Percentiles rank a stretch among this genome's conserved stretches.
Evolutionary conservation across 441 rosid genomes (phyloP).

Genomic region (Jatropha podagrica): DNA sequence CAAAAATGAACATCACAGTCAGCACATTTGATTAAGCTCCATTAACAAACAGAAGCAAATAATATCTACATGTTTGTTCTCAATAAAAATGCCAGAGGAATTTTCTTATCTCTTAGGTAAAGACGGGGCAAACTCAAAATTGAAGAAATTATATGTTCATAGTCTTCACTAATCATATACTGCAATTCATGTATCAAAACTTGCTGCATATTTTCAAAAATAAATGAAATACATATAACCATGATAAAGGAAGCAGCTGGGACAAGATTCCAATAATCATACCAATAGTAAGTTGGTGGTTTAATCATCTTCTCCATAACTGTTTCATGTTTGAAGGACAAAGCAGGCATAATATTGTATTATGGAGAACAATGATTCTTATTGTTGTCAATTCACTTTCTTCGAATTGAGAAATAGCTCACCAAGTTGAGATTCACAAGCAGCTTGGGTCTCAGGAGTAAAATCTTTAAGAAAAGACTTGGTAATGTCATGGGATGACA

Average conservation of each 20-base stretch:
- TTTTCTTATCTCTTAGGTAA: neutral
- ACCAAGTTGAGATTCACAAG: constrained; percentile 72
- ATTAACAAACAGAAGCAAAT: neutral
- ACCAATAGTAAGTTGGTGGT: neutral
- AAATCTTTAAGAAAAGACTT: constrained; percentile 61
- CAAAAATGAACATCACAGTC: neutral
- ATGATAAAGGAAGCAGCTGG: neutral
- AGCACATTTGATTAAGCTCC: neutral
- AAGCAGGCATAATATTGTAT: neutral
- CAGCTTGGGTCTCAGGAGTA: constrained; percentile 50
- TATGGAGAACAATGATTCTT: neutral
- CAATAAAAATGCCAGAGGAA: neutral
- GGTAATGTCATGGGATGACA: constrained; percentile 47
- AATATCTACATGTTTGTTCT: too few species aligned
- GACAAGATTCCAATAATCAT: neutral
- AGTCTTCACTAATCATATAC: neutral
- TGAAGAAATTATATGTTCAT: neutral
- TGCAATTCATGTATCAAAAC: neutral
- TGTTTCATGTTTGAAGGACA: neutral
- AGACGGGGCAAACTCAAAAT: neutral
- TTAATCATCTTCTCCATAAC: neutral
- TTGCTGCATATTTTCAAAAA: neutral
- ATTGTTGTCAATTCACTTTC: constrained; percentile 28
- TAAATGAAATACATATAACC: too few species aligned
- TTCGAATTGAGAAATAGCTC: constrained; percentile 55